Base-by-base conservation (phyloP, 164 flowering plant genomes). In the Kingdonia uniflora region DNA sequence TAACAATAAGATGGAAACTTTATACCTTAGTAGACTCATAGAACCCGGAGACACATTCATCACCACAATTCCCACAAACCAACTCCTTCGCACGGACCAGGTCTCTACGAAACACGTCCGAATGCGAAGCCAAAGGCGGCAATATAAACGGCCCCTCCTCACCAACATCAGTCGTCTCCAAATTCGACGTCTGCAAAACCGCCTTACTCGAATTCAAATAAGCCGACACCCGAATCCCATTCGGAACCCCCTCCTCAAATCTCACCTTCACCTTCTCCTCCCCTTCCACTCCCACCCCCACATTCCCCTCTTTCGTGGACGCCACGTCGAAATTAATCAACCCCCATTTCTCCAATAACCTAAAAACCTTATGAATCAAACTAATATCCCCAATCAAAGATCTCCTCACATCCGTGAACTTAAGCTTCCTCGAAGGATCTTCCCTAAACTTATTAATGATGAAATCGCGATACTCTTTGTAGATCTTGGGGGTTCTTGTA, bases 381-480 rank as follows among this genome's bases (percentile, higher is more conserved):
- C 56, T 71, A 29, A 89, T 81, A 56, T 89, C 99, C 10, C 99
- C 97, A 11, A 94, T 80, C 26, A 94, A 65, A 13, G 80, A 77
- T 47, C 84, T 87, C 0, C 99, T 74, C 25, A 87, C 65, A 37
- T 84, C 85, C 19, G 97, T 82, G 69, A 94, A 94, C 0, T 80
- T 73, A 22, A 94, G 82, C 54, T 71, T 62, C 51, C 82, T 63
- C 0, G 75, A 57, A 47, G 96, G 92, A 22, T 85, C 88, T 63
- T 91, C 96, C 22, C 98, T 68, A 73, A 70, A 91, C 68, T 82
- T 87, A 55, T 69, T 72, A 57, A 91, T 85, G 35, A 91, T 83
- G 66, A 83, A 91, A 57, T 91, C 96, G 20, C 98, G 61, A 66
- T 87, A 91, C 26, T 87, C 96, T 24, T 80, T 83, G 75, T 91